phyloP scores from a whole-genome alignment of 495 filamentous ascomycete genomes.

The Chaetomium fimeti region DNA sequence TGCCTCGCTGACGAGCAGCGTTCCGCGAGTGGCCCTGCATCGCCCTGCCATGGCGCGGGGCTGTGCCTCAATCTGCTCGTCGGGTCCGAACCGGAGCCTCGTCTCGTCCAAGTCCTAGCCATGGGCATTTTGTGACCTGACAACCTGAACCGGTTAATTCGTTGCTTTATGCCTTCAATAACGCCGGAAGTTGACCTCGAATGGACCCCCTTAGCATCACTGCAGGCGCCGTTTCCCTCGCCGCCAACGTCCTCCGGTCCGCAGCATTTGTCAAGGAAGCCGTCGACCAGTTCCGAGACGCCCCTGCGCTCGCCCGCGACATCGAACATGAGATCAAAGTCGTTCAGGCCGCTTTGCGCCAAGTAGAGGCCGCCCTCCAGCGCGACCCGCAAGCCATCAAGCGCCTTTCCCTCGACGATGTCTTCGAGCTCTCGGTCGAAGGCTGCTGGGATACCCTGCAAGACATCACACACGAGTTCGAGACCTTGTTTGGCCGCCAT shows the following conservation, averaged over 20 bases:
- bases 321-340: background rate
- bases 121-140: no score
- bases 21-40: no score
- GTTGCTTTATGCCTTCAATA: no score
- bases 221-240: background rate
- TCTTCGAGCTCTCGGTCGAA: constrained; percentile 1
- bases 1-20: no score
- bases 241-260: constrained; percentile 1
- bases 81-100: no score
- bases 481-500: background rate
- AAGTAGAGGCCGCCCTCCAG: background rate
- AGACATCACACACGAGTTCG: background rate
- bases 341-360: background rate
- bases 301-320: background rate
- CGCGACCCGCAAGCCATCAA: background rate
- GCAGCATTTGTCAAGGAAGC: background rate
- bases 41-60: no score
- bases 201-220: constrained; percentile 5
- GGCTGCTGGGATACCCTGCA: background rate
- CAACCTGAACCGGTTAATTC: no score
- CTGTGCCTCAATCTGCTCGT: no score
- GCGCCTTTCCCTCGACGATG: background rate
- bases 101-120: no score
- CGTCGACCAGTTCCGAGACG: constrained; percentile 9
- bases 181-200: background rate